A percentile compares a stretch with the other conserved stretches of the same genome.
Conservation (phyloP, 1,284 basidiomycete genomes). For the Heterobasidion irregulare region DNA sequence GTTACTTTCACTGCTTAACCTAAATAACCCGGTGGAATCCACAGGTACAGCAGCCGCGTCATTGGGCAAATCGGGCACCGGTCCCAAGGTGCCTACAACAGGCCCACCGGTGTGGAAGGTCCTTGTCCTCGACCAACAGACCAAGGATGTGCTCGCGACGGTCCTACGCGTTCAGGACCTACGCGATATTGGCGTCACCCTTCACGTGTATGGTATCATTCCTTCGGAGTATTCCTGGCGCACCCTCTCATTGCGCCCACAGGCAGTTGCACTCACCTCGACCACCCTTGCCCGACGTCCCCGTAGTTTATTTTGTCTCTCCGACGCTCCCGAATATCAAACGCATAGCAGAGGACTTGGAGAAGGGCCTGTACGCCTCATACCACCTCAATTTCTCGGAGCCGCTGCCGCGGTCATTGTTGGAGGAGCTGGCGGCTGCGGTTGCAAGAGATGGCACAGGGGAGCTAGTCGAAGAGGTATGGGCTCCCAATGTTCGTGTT, state of each 20-base stretch:
- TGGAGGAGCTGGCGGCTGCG: slow-evolving; percentile 90
- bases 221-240: not conserved
- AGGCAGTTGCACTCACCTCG: slow-evolving; percentile 90
- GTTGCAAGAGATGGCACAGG: slow-evolving; percentile 84
- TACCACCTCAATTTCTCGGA: slow-evolving; percentile 96
- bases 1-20: slow-evolving; percentile 44
- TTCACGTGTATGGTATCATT: slow-evolving; percentile 78
- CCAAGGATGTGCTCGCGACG: slow-evolving; percentile 95
- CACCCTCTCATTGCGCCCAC: not conserved
- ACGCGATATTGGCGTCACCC: slow-evolving; percentile 91
- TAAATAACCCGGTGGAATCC: slow-evolving; percentile 26
- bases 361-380: slow-evolving; percentile 84
- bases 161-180: slow-evolving; percentile 94
- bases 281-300: slow-evolving; percentile 90
- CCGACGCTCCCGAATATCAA: slow-evolving; percentile 84
- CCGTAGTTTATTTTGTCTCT: slow-evolving; percentile 94
- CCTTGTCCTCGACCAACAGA: slow-evolving; percentile 89
- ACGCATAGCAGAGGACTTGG: slow-evolving; percentile 85
- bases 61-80: slow-evolving; percentile 27
- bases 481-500: slow-evolving; percentile 12
- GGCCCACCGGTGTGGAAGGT: slow-evolving; percentile 94
- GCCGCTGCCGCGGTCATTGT: slow-evolving; percentile 75
- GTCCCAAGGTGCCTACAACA: slow-evolving; percentile 39
- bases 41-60: slow-evolving; percentile 18
- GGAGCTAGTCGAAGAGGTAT: slow-evolving; percentile 74